Base-by-base conservation (phyloP, 129 eudicot genomes). In the Mikania micrantha region DNA sequence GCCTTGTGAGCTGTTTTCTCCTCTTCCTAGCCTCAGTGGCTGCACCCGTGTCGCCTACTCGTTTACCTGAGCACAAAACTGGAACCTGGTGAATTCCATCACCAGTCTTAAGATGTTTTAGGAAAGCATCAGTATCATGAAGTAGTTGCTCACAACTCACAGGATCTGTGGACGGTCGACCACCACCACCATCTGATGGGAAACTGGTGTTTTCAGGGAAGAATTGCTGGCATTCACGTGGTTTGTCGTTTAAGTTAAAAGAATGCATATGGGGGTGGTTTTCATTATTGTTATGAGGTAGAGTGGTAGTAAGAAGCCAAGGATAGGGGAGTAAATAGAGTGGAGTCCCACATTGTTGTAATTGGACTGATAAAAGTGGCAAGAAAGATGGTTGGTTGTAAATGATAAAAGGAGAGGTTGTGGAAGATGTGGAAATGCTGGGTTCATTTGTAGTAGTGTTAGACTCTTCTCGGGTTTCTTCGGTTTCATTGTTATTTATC, bases 11-110 rank as follows among this genome's bases (percentile, higher is more conserved):
- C 36, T 83, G 77, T 60, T 72, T 88, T 41, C 88, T 73, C 71
- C 84, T 78, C 82, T 77, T 84, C 69, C 85, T 65, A 5, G 85
- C 82, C 19, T 70, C 84, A 5, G 84, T 67, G 3, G 87, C 83
- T 16, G 87, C 76, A 54, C 39, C 57, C 16, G 28, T 59, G 57
- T 81, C 72, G 25, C 16, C 57, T 25, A 34, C 32, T 64, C 71
- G 48, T 42, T 44, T 78, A 38, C 81, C 74, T 39, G 62, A 58
- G 45, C 67, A 25, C 60, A 48, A 38, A 72, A 45, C 66, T 42
- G 65, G 72, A 45, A 44, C 82, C 47, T 59, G 53, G 15, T 50
- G 71, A 49, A 19, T 56, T 63, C 69, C 70, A 58, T 75, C 74
- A 57, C 74, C 69, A 76, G 62, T 56, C 24, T n/a, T n/a, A n/a